Percentiles rank a stretch among this genome's conserved stretches.
Evolutionary conservation across 148 eudicot genomes (phyloP).

Genomic region (Euryodendron excelsum): DNA sequence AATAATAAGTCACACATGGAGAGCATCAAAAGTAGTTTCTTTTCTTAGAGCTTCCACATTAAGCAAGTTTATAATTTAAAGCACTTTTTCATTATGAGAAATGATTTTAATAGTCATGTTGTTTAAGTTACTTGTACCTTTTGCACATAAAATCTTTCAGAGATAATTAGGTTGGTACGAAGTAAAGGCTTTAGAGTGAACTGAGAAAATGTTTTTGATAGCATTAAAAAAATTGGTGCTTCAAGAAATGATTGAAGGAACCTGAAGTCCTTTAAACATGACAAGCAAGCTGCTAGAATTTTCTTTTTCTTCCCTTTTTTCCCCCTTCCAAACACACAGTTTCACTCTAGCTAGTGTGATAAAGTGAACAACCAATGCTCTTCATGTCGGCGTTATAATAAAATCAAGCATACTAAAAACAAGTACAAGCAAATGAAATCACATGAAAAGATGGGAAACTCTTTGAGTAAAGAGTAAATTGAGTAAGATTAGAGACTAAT

Average conservation of each 20-base stretch:
- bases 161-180: not conserved
- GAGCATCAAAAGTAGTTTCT: not conserved
- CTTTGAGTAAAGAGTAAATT: not conserved
- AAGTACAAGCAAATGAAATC: no score
- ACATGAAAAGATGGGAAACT: not conserved
- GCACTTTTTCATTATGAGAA: not conserved
- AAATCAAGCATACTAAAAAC: no score
- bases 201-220: not conserved
- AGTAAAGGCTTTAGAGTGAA: not conserved
- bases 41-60: not conserved
- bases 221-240: not conserved
- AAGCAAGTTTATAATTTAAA: not conserved
- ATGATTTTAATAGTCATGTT: not conserved
- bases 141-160: not conserved
- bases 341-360: no score
- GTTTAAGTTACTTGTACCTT: not conserved
- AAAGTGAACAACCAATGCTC: no score
- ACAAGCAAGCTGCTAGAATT: not conserved
- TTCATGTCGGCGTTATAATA: no score
- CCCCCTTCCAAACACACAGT: no score
- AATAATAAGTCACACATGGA: not conserved
- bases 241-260: not conserved
- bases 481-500: constrained; percentile 1
- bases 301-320: no score
- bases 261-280: not conserved